Conservation (phyloP, 164 flowering plant species). For the Magnolia officinalis region DNA sequence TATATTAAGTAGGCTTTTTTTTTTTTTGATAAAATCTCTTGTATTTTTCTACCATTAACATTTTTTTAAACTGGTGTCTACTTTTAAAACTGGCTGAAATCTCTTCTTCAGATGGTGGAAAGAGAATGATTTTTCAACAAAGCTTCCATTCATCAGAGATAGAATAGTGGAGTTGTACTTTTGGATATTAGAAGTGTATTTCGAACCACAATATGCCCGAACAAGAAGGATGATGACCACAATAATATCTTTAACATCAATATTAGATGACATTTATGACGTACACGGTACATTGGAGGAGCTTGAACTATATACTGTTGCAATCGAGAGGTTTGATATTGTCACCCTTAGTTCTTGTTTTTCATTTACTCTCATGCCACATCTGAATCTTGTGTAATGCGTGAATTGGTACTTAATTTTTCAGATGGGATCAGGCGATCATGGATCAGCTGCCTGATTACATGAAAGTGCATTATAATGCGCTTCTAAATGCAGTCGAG, state of each 20-base stretch:
- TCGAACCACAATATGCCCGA: neutral
- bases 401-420: neutral
- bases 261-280: conserved; percentile 13
- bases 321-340: neutral
- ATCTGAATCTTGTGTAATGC: neutral
- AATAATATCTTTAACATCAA: neutral
- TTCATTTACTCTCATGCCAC: neutral
- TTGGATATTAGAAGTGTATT: conserved; percentile 5
- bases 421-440: neutral
- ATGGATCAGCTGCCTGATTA: neutral
- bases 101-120: conserved; percentile 9
- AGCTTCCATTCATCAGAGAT: conserved; percentile 12
- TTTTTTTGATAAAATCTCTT: too few species aligned
- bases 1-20: neutral
- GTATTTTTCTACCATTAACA: too few species aligned
- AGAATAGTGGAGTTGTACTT: conserved; percentile 10
- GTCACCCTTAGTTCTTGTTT: too few species aligned
- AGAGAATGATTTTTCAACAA: neutral
- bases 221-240: neutral
- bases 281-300: conserved; percentile 8
- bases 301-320: conserved; percentile 8
- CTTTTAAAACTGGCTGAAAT: neutral
- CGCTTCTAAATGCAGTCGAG: neutral
- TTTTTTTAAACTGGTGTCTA: too few species aligned
- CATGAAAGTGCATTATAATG: neutral